Base-by-base conservation (phyloP, 352 stramenopile species). In the Pythium guiyangense region DNA sequence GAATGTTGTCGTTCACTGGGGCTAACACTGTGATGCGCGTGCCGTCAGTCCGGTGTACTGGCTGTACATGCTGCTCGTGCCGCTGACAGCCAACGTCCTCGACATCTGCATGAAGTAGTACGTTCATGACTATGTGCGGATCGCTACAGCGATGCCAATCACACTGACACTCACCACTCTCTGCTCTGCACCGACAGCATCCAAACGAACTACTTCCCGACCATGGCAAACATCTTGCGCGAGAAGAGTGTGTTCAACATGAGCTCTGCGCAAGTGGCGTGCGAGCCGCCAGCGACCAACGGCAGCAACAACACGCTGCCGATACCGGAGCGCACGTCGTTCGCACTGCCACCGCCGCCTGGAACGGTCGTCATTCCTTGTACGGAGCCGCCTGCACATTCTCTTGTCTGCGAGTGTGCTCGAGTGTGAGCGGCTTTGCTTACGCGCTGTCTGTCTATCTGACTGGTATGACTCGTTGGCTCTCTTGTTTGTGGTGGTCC, bases 21-120 rank as follows among this genome's bases (percentile, higher is more conserved):
- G 45, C 26, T 59, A 17, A 51, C 42, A 46, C 0, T 49, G 22
- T 54, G 17, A 14, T 34, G 29, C 29, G 29, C 15, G 42, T 51
- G 9, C 43, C 20, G 10, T 9, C 52, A 90, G 77, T 29, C 77
- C 71, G 10, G 63, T 84, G 25, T 92, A 84, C 67, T 92, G 81
- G 81, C 54, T 85, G 47, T 74, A 79, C 56, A 71, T 90, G 25
- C 52, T 90, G 40, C 64, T 90, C 27, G 62, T 90, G 17, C 82
- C 82, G 17, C 64, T 86, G 52, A 81, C 79, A 6, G 59, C 72
- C 50, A 88, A 90, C 45, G 51, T 82, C 12, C 43, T 77, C 40
- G 79, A 92, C 56, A 75, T 92, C 47, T 70, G 64, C 42, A 31
- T 81, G 51, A 87, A 85, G 59, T 90, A 86, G 82, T 92, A 76